Evolutionary conservation across 139 green algal genomes (phyloP).

Genomic region (Nannochloris sp.): DNA sequence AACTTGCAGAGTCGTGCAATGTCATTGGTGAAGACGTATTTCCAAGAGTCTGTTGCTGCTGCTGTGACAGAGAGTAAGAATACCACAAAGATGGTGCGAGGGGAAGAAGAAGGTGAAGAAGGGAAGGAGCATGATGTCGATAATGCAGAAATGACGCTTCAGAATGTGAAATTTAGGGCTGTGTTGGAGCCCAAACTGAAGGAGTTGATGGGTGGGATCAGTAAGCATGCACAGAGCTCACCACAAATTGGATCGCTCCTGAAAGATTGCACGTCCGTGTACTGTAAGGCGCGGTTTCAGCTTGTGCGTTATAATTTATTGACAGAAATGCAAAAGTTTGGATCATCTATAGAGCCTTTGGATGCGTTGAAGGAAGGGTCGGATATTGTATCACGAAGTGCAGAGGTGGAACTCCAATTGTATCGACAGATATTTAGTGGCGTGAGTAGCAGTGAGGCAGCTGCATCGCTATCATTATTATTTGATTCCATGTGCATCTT

Average conservation of each 20-base stretch:
- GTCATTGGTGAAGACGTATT: slow-evolving; percentile 58
- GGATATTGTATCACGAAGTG: slow-evolving; percentile 72
- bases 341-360: slow-evolving; percentile 35
- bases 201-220: slow-evolving; percentile 76
- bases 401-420: slow-evolving; percentile 8
- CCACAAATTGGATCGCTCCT: slow-evolving; percentile 79
- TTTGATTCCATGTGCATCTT: slow-evolving; percentile 78
- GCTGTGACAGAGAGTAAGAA: slow-evolving; percentile 10
- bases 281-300: slow-evolving; percentile 59
- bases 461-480: slow-evolving; percentile 44
- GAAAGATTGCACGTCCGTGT: slow-evolving; percentile 71
- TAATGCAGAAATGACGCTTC: slow-evolving; percentile 70
- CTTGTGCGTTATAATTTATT: slow-evolving; percentile 53
- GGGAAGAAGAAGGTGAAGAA: neutral
- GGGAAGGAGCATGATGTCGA: slow-evolving; percentile 41
- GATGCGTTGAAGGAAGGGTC: slow-evolving; percentile 60
- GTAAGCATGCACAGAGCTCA: slow-evolving; percentile 6
- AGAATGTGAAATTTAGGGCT: slow-evolving; percentile 89
- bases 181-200: slow-evolving; percentile 73
- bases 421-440: slow-evolving; percentile 7
- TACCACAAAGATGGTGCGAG: too few relatives aligned
- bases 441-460: neutral
- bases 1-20: slow-evolving; percentile 76
- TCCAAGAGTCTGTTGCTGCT: slow-evolving; percentile 51
- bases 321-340: slow-evolving; percentile 38